phyloP scores from a whole-genome alignment of 805 yeast genomes.

The Candida maesae region DNA sequence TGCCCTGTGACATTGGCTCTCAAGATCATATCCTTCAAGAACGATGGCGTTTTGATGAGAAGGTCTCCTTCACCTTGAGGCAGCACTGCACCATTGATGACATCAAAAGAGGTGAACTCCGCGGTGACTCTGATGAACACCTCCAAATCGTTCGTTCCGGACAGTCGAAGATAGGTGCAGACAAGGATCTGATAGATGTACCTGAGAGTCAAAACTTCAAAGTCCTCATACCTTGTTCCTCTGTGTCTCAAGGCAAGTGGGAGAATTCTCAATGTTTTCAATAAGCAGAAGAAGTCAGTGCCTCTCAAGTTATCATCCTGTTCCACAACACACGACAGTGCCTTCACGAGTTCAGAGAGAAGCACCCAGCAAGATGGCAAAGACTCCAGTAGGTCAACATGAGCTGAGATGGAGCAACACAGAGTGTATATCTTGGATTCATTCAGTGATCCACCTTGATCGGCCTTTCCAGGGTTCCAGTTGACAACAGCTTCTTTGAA shows the following conservation, averaged over 20 bases:
- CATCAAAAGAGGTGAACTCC: conserved; percentile 13
- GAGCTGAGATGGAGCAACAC: conserved; percentile 20
- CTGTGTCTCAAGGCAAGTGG: conserved; percentile 15
- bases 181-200: conserved; percentile 14
- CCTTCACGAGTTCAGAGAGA: conserved; percentile 12
- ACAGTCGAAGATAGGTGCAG: conserved; percentile 7
- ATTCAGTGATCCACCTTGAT: conserved; percentile 3
- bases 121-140: conserved; percentile 11
- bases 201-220: conserved; percentile 15
- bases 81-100: conserved; percentile 7
- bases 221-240: conserved; percentile 14
- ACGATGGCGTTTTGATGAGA: conserved; percentile 17
- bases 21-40: conserved; percentile 14
- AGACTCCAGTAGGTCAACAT: conserved; percentile 11
- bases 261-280: conserved; percentile 16
- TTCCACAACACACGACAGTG: conserved; percentile 8
- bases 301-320: conserved; percentile 15
- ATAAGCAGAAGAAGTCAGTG: conserved; percentile 18
- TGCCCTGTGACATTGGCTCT: conserved; percentile 16
- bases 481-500: conserved; percentile 8
- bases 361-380: conserved; percentile 21
- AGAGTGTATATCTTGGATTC: conserved; percentile 21
- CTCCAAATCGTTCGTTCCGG: conserved; percentile 19
- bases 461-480: conserved; percentile 6
- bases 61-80: conserved; percentile 8